Evolutionary conservation across 106 monocot genomes (phyloP).

Genomic region (Dendrobium catenatum): DNA sequence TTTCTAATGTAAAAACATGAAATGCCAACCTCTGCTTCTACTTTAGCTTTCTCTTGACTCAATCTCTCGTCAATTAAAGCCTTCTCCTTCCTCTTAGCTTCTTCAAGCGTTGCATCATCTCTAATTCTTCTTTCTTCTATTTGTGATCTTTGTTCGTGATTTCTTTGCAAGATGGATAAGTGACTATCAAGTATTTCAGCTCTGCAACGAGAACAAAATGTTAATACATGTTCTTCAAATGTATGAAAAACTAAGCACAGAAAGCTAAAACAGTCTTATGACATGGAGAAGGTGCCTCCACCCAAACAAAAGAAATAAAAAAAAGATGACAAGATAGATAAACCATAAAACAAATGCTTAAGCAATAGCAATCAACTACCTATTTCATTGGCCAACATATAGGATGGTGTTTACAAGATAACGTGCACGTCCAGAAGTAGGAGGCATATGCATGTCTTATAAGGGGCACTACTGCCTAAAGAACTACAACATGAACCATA

Average conservation of each 20-base stretch:
- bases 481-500: not conserved
- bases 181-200: slow-evolving; percentile 70
- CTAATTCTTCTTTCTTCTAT: slow-evolving; percentile 78
- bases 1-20: slow-evolving; percentile 7
- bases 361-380: not conserved
- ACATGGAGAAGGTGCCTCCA: not conserved
- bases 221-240: not conserved
- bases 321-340: not conserved
- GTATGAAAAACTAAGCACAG: not conserved
- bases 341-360: not conserved
- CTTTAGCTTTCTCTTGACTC: slow-evolving; percentile 56
- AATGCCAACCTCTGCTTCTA: slow-evolving; percentile 67
- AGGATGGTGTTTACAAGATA: not conserved
- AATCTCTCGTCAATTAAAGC: slow-evolving; percentile 62
- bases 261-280: not conserved
- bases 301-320: not conserved
- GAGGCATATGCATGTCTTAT: not conserved
- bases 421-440: not conserved
- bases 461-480: not conserved
- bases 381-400: not conserved
- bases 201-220: slow-evolving; percentile 26
- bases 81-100: slow-evolving; percentile 64
- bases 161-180: slow-evolving; percentile 69
- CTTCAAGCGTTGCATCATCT: slow-evolving; percentile 87
- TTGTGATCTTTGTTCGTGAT: slow-evolving; percentile 83